Evolutionary conservation across 163 green algal genomes (phyloP).

Genomic region (Chloroidium sp.): DNA sequence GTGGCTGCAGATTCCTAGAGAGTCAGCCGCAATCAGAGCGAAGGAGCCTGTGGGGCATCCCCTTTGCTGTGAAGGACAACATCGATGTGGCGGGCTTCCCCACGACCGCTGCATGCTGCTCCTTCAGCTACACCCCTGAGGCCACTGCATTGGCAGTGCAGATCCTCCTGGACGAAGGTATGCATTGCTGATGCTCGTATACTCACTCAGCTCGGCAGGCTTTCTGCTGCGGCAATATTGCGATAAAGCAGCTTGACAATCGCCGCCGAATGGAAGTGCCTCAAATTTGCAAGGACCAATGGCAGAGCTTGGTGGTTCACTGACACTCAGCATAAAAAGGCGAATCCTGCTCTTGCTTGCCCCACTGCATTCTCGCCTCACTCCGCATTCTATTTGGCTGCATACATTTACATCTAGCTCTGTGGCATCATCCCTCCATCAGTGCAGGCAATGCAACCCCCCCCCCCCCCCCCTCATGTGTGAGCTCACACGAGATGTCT

Average conservation of each 20-base stretch:
- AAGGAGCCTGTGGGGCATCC: constrained; percentile 50
- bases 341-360: no score
- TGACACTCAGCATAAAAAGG: no score
- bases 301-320: no score
- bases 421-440: background rate
- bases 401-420: background rate
- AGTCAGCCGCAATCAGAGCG: constrained; percentile 13
- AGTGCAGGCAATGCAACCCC: background rate
- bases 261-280: no score
- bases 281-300: no score
- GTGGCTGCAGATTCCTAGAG: constrained; percentile 26
- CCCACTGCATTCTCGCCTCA: no score
- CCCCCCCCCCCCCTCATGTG: background rate
- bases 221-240: background rate
- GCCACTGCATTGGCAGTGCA: constrained; percentile 34
- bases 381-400: no score
- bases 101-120: constrained; percentile 64
- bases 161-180: constrained; percentile 47
- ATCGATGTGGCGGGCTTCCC: constrained; percentile 63
- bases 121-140: constrained; percentile 48
- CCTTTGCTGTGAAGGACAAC: constrained; percentile 80
- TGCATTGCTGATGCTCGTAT: background rate
- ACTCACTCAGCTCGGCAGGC: background rate
- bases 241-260: background rate
- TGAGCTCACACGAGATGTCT: background rate